Conservation (phyloP, 768 basidiomycete species). For the Trichaptum fuscoviolaceum region DNA sequence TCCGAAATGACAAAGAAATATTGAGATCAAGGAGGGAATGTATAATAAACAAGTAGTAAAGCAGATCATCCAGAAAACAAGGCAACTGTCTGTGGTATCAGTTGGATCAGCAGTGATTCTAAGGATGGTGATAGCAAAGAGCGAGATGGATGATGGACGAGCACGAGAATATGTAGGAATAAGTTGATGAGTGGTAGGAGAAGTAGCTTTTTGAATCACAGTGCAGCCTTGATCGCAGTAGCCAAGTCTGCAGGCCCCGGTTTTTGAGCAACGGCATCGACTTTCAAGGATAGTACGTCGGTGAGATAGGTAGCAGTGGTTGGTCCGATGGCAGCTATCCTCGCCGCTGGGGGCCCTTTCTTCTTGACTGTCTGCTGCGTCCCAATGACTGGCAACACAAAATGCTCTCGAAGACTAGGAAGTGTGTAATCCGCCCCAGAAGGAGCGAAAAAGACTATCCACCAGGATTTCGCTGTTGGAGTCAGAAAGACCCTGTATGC, state of each 20-base stretch:
- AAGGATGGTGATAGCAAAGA: not conserved
- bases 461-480: constrained; percentile 34
- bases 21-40: not conserved
- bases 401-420: constrained; percentile 43
- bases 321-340: constrained; percentile 61
- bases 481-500: constrained; percentile 12
- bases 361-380: not conserved
- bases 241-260: constrained; percentile 52
- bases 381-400: constrained; percentile 29
- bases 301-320: constrained; percentile 53
- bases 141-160: not conserved
- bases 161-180: not conserved
- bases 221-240: not conserved
- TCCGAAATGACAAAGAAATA: not conserved
- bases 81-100: not conserved
- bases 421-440: constrained; percentile 57
- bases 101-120: not conserved
- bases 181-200: not conserved
- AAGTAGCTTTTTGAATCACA: not conserved
- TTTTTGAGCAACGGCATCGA: constrained; percentile 50
- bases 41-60: not conserved
- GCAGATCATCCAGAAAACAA: not conserved
- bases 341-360: constrained; percentile 18
- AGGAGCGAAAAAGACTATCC: constrained; percentile 76
- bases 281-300: constrained; percentile 39